Conservation (phyloP, 345 rosid species). For the Brassica incana region DNA sequence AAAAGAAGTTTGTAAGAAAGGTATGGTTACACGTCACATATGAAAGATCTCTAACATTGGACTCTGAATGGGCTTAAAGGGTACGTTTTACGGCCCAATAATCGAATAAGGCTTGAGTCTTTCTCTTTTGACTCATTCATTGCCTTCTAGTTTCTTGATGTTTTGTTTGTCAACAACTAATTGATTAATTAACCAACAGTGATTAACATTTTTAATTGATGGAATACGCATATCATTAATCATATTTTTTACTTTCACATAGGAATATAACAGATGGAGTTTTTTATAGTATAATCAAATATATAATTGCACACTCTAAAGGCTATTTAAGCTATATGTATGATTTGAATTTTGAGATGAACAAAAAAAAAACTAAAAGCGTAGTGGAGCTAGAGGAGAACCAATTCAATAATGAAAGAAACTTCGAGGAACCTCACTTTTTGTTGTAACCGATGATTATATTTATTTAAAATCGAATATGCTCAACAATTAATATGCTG, state of each 20-base stretch:
- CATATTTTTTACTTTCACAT: not conserved
- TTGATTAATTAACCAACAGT: not conserved
- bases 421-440: slow-evolving; percentile 29
- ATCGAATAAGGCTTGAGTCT: not conserved
- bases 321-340: not conserved
- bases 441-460: not conserved
- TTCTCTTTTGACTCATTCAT: not conserved
- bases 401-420: slow-evolving; percentile 25
- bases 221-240: not conserved
- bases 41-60: not conserved
- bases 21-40: not conserved
- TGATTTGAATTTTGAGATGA: not conserved
- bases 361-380: not conserved
- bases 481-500: not conserved
- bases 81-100: not conserved
- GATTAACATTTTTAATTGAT: not conserved
- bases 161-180: not conserved
- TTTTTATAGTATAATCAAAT: not conserved
- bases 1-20: not conserved
- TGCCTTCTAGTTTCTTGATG: not conserved
- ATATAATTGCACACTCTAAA: not conserved
- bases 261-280: not conserved
- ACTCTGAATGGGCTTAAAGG: not conserved
- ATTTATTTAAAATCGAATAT: not conserved
- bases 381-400: slow-evolving; percentile 20